Percentiles rank a stretch among this genome's conserved stretches.
Evolutionary conservation across 257 asterid species (phyloP).

Genomic region (Solanum appendiculatum): DNA sequence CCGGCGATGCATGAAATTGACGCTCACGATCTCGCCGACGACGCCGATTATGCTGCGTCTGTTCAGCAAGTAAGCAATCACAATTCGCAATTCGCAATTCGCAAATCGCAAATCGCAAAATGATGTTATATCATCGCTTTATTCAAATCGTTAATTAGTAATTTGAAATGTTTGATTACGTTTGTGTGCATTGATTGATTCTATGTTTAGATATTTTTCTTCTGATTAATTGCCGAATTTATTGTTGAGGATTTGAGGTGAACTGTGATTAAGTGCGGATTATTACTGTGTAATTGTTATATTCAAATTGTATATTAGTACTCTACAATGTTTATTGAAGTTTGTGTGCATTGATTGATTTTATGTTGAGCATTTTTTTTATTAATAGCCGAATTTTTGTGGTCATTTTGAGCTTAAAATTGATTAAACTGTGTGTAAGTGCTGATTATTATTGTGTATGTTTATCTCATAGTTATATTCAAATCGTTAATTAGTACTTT

Average conservation of each 20-base stretch:
- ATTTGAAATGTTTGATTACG: not conserved
- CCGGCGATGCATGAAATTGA: conserved; percentile 1
- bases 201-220: not conserved
- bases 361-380: not conserved
- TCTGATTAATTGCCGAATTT: not conserved
- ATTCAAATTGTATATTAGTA: not conserved
- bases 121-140: not conserved
- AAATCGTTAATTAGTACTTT: not conserved
- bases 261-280: not conserved
- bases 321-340: not conserved
- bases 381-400: not conserved
- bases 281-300: not conserved
- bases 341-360: not conserved
- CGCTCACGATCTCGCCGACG: conserved; percentile 1
- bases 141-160: not conserved
- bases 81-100: not conserved
- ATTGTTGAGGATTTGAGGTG: not conserved
- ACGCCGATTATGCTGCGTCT: conserved; percentile 2
- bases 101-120: not conserved
- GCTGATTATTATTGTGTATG: not conserved
- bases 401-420: not conserved
- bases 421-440: not conserved
- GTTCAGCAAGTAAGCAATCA: conserved; percentile 2
- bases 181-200: not conserved
- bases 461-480: not conserved